These are phyloP conservation scores for Colletotrichum trifolii DNA, from an alignment of 2,329 filamentous ascomycete species.

Conservation along the genomic window DNA sequence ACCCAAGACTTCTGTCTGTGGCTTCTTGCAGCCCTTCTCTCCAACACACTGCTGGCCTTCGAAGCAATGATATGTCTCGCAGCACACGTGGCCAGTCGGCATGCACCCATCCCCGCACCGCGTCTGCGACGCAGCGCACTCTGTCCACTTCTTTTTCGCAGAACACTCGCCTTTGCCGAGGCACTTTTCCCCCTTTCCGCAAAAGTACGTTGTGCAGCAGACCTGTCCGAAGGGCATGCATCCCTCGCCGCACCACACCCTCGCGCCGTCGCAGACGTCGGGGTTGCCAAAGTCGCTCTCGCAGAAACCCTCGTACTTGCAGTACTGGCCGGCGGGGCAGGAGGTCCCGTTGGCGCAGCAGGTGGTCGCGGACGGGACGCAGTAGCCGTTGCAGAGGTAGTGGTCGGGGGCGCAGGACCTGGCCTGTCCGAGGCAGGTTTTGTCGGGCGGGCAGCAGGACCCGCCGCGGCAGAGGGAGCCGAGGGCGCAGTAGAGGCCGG, in stretches of 20 bases:
- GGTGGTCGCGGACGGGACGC: slow-evolving; percentile 43
- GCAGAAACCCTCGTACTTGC: slow-evolving; percentile 41
- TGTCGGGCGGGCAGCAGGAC: background rate
- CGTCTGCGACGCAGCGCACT: slow-evolving; percentile 30
- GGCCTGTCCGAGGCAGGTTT: background rate
- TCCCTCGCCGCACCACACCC: slow-evolving; percentile 39
- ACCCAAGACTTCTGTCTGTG: background rate
- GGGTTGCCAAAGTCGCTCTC: slow-evolving; percentile 25
- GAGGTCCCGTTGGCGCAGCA: slow-evolving; percentile 46
- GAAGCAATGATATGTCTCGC: slow-evolving; percentile 38
- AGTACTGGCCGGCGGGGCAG: slow-evolving; percentile 46
- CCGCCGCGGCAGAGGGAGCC: background rate
- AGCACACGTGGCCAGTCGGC: slow-evolving; percentile 44
- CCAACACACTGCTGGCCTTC: slow-evolving; percentile 32
- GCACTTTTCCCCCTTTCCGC: slow-evolving; percentile 36
- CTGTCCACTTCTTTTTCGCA: background rate
- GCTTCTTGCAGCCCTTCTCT: slow-evolving; percentile 8
- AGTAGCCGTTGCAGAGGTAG: slow-evolving; percentile 44
- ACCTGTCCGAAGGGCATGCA: slow-evolving; percentile 44
- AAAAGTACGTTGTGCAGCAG: slow-evolving; percentile 41
- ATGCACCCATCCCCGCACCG: slow-evolving; percentile 43
- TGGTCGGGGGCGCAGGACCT: slow-evolving; percentile 39
- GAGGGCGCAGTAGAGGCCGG: no score
- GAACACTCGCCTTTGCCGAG: slow-evolving; percentile 13
- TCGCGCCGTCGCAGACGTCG: slow-evolving; percentile 35